These are phyloP conservation scores for Ceratocystis variospora DNA, from an alignment of 2,329 filamentous ascomycete genomes.

Conservation along the genomic window DNA sequence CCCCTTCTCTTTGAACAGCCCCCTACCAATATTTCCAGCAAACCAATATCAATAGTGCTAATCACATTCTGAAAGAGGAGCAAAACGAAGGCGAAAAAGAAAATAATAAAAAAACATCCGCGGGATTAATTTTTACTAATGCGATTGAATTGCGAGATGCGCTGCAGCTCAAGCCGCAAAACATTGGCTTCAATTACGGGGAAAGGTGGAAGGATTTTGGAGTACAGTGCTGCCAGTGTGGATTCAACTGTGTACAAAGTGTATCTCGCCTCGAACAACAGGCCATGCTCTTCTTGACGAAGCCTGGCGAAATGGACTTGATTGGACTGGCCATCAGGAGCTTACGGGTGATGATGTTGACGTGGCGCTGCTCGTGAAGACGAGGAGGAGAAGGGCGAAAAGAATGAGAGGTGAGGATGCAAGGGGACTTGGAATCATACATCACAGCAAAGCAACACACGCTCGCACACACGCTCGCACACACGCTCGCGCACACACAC, in stretches of 20 bases:
- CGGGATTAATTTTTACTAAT: background rate
- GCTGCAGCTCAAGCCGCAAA: background rate
- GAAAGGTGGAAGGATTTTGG: background rate
- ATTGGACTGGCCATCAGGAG: background rate
- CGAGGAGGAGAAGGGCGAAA: background rate
- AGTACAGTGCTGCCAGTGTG: background rate
- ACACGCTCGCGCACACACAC: no score
- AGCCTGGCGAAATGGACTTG: no score
- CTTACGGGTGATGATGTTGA: background rate
- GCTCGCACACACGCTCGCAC: no score
- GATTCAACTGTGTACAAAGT: background rate
- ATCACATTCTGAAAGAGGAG: background rate
- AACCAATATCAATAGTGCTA: no score
- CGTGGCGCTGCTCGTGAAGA: background rate
- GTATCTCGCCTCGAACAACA: background rate
- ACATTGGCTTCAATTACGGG: slow-evolving; percentile 9
- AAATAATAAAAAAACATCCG: background rate
- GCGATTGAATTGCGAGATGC: background rate
- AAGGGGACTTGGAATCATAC: background rate
- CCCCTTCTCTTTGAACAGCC: no score
- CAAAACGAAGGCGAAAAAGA: background rate
- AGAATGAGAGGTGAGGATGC: background rate
- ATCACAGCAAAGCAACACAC: background rate
- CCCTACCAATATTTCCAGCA: no score
- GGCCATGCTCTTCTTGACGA: no score